A percentile compares a stretch with the other conserved stretches of the same genome.
Conservation (phyloP, 371 early-diverging fungal genomes). For the Mucor indicus region DNA sequence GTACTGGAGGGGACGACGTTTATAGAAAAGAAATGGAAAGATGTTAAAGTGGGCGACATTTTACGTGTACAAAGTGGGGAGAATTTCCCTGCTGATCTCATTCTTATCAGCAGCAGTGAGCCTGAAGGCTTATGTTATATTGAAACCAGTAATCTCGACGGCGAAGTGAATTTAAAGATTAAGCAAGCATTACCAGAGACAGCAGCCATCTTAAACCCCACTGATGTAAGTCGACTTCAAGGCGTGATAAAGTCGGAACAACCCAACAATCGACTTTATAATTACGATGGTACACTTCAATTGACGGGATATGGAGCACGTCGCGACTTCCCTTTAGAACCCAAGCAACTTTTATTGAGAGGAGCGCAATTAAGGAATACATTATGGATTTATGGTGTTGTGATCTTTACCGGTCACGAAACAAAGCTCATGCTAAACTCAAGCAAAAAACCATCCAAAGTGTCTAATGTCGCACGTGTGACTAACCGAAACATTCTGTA, state of each 20-base stretch:
- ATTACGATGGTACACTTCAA: conserved; percentile 69
- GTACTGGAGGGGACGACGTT: conserved; percentile 56
- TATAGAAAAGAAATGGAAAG: conserved; percentile 58
- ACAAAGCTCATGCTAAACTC: conserved; percentile 77
- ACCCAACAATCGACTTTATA: conserved; percentile 80
- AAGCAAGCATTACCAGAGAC: conserved; percentile 78
- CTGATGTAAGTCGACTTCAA: conserved; percentile 45
- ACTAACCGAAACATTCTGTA: conserved; percentile 89
- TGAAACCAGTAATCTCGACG: conserved; percentile 85
- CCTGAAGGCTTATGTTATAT: conserved; percentile 85
- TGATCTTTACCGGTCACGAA: conserved; percentile 82
- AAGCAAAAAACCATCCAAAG: conserved; percentile 34
- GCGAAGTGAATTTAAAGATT: conserved; percentile 87
- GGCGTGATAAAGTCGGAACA: conserved; percentile 65
- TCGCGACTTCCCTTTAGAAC: conserved; percentile 66
- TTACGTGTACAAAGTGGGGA: conserved; percentile 79
- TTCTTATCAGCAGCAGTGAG: conserved; percentile 73
- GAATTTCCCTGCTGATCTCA: conserved; percentile 85
- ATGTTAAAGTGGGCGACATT: conserved; percentile 84
- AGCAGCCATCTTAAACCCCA: conserved; percentile 52
- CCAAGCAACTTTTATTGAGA: conserved; percentile 63
- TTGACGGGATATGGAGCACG: conserved; percentile 29
- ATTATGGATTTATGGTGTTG: conserved; percentile 74
- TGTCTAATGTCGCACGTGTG: conserved; percentile 62
- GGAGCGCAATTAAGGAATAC: conserved; percentile 86